Percentiles rank a stretch among this genome's conserved stretches.
Conservation (phyloP, 1,284 basidiomycete genomes). For the Ceratobasidium sp. region DNA sequence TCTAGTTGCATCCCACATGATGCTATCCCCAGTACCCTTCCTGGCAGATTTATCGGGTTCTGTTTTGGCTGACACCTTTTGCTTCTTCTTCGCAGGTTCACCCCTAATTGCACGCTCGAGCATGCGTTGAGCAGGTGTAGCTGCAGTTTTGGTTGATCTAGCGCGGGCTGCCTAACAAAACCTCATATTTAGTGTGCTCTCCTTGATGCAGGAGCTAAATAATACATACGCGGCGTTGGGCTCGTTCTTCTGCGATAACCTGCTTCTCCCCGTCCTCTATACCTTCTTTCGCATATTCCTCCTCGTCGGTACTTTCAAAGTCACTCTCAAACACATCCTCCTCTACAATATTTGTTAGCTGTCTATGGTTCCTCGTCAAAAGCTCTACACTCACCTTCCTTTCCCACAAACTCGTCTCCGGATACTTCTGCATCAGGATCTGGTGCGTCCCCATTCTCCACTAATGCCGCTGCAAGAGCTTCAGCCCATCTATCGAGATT, state of each 20-base stretch:
- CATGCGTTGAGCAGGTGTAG: conserved; percentile 49
- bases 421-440: conserved; percentile 13
- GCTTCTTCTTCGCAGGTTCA: conserved; percentile 51
- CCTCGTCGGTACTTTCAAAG: conserved; percentile 82
- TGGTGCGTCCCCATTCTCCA: conserved; percentile 21
- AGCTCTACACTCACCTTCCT: conserved; percentile 56
- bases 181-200: conserved; percentile 27
- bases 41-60: conserved; percentile 49
- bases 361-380: not conserved
- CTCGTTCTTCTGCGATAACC: conserved; percentile 64
- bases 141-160: conserved; percentile 67
- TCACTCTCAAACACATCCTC: conserved; percentile 80
- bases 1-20: conserved; percentile 28
- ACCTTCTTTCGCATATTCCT: conserved; percentile 60
- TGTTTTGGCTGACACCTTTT: conserved; percentile 46
- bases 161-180: conserved; percentile 61
- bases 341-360: conserved; percentile 51
- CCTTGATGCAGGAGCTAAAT: not conserved
- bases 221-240: conserved; percentile 61
- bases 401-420: conserved; percentile 71
- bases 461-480: conserved; percentile 21
- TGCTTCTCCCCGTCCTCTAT: conserved; percentile 63
- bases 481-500: conserved; percentile 18
- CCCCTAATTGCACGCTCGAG: conserved; percentile 7
- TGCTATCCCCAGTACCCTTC: conserved; percentile 53